A percentile compares a stretch with the other conserved stretches of the same genome.
phyloP scores from a whole-genome alignment of 2,329 filamentous ascomycete genomes.

The Clarireedia monteithiana region DNA sequence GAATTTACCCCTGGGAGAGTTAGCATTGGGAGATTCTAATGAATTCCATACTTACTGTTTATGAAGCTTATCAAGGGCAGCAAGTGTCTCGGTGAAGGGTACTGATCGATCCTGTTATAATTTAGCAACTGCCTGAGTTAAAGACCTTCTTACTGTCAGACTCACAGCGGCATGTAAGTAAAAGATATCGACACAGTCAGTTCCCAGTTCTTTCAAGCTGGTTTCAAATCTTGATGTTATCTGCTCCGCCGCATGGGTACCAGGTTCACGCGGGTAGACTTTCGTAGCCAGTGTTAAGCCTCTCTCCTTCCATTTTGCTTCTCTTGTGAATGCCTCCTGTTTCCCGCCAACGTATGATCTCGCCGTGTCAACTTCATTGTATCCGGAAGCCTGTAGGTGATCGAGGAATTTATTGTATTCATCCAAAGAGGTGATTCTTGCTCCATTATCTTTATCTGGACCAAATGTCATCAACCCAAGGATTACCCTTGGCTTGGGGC shows the following conservation, averaged over 20 bases:
- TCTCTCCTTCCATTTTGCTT: slow-evolving; percentile 70
- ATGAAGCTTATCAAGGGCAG: slow-evolving; percentile 72
- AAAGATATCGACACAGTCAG: slow-evolving; percentile 69
- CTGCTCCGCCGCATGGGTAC: slow-evolving; percentile 54
- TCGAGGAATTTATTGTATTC: slow-evolving; percentile 68
- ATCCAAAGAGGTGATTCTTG: slow-evolving; percentile 58
- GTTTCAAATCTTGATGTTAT: slow-evolving; percentile 58
- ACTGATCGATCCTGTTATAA: slow-evolving; percentile 46
- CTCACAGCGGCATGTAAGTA: slow-evolving; percentile 61
- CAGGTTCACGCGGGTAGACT: slow-evolving; percentile 54
- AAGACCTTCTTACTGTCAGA: not conserved
- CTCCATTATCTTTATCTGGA: slow-evolving; percentile 52
- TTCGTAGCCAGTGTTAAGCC: slow-evolving; percentile 76
- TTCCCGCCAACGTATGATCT: slow-evolving; percentile 62
- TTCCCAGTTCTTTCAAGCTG: slow-evolving; percentile 63
- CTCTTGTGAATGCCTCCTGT: slow-evolving; percentile 72
- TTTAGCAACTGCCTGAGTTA: not conserved
- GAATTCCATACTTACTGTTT: slow-evolving; percentile 38
- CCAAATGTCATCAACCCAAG: slow-evolving; percentile 84
- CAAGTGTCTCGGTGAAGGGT: slow-evolving; percentile 73
- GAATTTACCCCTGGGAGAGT: slow-evolving; percentile 57
- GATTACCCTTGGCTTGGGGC: slow-evolving; percentile 55
- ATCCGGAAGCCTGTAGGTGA: slow-evolving; percentile 68
- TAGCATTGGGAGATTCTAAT: slow-evolving; percentile 25
- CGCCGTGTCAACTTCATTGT: slow-evolving; percentile 81